Conservation (phyloP, 441 rosid genomes). For the Erodium texanum region DNA sequence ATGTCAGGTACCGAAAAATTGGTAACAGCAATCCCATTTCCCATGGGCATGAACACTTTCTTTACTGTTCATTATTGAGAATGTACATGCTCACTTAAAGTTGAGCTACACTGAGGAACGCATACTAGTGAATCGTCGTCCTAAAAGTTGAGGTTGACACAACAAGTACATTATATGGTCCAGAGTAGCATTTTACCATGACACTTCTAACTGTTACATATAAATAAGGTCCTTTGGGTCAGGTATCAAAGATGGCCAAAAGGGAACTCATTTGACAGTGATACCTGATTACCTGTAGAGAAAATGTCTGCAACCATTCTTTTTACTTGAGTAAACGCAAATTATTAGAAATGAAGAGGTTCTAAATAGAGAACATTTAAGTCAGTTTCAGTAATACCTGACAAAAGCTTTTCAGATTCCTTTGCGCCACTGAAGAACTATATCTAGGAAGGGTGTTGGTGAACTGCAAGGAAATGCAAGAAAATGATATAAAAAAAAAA, state of each 20-base stretch:
- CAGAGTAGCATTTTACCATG: too few species aligned
- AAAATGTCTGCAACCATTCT: background rate
- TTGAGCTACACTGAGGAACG: too few species aligned
- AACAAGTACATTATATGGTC: too few species aligned
- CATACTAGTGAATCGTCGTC: too few species aligned
- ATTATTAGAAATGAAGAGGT: background rate
- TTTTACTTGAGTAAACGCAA: background rate
- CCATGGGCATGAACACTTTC: too few species aligned
- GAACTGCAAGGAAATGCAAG: slow-evolving; percentile 38
- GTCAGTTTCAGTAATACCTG: slow-evolving; percentile 32
- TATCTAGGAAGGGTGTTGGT: slow-evolving; percentile 68
- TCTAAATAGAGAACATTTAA: background rate
- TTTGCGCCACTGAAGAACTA: slow-evolving; percentile 68
- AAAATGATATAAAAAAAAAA: slow-evolving; percentile 7
- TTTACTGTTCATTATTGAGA: too few species aligned
- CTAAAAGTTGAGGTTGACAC: too few species aligned
- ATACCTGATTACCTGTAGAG: background rate
- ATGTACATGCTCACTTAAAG: too few species aligned
- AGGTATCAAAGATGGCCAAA: background rate
- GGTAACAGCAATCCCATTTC: too few species aligned
- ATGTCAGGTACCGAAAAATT: too few species aligned
- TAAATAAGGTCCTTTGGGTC: too few species aligned
- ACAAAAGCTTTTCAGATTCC: slow-evolving; percentile 52
- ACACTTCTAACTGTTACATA: too few species aligned
- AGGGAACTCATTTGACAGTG: background rate